Evolutionary conservation across 139 green algal species (phyloP), one percentile per base, ranked within the genome.

Genomic region (Coccomyxa sp.): DNA sequence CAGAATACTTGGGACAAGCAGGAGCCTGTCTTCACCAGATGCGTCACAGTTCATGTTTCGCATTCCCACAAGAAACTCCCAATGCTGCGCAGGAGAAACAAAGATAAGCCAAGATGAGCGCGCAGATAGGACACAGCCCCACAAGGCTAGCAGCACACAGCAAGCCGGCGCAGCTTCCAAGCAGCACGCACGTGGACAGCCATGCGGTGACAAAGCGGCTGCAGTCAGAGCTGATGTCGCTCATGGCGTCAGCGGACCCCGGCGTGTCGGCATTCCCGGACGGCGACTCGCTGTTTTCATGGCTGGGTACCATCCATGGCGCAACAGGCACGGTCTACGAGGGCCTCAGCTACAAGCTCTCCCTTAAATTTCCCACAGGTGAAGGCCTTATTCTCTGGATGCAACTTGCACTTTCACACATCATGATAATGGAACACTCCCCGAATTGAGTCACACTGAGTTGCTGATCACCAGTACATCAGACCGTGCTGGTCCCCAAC

Each of bases 281-380:
- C 10, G 91, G 92, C 11, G 93, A 96, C 86, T 95, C 93, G 79
- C 92, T 97, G 27, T 94, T 96, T 58, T 83, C 79, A n/a, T 97
- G 93, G 93, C 74, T 92, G 0, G 93, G 90, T 23, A 97, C 93
- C 21, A 94, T 96, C 75, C 82, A 89, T 13, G 30, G 92, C 25
- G 82, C 85, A 15, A 71, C 58, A 0, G 92, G 87, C 67, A 96
- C 93, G 18, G 89, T 89, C 16, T 96, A 95, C 79, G 91, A 95
- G 60, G 90, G 87, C 66, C 86, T 94, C 45, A 93, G 78, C 32
- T 96, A 90, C 88, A 92, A 92, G 75, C 83, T 96, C 27, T 88
- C 79, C 27, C 86, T 96, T 10, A 88, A 86, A 45, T 96, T 96
- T 75, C 84, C 84, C 18, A 32, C 80, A 58, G 79, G 76, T 60